Evolutionary conservation across 495 filamentous ascomycete genomes (phyloP), one percentile per base, ranked within the genome.

Genomic region (Podospora tetraspora): DNA sequence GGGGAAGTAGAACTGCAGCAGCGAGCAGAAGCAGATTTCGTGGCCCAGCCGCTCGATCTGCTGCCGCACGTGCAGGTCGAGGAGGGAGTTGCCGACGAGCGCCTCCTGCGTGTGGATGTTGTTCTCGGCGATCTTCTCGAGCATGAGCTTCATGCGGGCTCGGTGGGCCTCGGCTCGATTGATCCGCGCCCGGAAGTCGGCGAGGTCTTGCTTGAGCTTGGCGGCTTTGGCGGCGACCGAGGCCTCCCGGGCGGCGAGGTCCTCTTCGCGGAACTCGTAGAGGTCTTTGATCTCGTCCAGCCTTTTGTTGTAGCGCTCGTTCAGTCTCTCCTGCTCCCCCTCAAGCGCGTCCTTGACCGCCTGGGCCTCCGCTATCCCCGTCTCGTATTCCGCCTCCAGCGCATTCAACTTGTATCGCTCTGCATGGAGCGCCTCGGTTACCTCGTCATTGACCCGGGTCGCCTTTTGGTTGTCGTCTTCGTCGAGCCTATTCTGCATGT

Each of bases 1-100:
- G 10, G 71, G 67, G 22, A 69, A 66, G 61, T 67, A 67, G 62
- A 32, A 67, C 25, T 29, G 58, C 43, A 76, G 65, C 23, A 74
- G 69, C 3, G 64, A 61, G 66, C 72, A 76, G 69, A 75, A 75
- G 67, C 74, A 75, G 63, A 59, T 32, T 2, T 64, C 62, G 62
- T 16, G 16, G 52, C 22, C 43, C 1, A 52, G 43, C 16, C 43
- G 43, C 6, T 52, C 43, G 16, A n/a, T 52, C 12, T 52, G 16
- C 16, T n/a, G 43, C 43, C 43, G 43, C 1, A 52, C 43, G 43
- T 19, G 16, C 7, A n/a, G 43, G 8, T 52, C 43, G 19, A 52
- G 43, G 16, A 52, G 19, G 16, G 6, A 8, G 16, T 52, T 52
- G 43, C 16, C 5, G 43, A 52, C 43, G 43, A 52, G 43, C 7